A percentile compares a stretch with the other conserved stretches of the same genome.
phyloP scores from a whole-genome alignment of 371 early-diverging fungal species.

The Syncephalis fuscata region DNA sequence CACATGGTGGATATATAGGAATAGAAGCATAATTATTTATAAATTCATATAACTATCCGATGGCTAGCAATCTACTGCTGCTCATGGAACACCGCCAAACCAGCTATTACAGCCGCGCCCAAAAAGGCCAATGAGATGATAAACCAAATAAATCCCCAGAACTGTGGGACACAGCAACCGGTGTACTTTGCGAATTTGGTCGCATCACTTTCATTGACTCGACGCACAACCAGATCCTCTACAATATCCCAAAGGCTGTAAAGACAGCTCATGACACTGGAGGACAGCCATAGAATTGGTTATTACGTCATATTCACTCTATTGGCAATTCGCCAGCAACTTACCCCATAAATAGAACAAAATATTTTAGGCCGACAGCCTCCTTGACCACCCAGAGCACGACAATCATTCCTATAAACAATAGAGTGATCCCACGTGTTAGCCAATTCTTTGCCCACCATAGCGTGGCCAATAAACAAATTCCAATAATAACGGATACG shows the following conservation, averaged over 20 bases:
- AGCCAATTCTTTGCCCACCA: constrained; percentile 83
- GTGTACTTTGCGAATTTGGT: constrained; percentile 70
- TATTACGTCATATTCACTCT: not conserved
- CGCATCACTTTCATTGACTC: constrained; percentile 87
- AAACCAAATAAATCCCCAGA: constrained; percentile 86
- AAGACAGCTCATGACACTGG: constrained; percentile 72
- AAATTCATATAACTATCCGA: no score
- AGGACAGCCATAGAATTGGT: no score
- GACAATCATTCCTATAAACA: constrained; percentile 65
- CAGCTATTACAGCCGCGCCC: constrained; percentile 55
- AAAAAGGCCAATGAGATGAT: constrained; percentile 67
- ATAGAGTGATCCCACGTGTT: constrained; percentile 58
- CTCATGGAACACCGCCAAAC: constrained; percentile 59
- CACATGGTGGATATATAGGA: no score
- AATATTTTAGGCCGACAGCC: constrained; percentile 58
- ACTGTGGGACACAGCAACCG: constrained; percentile 58
- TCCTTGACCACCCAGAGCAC: constrained; percentile 72
- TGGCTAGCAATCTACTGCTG: no score
- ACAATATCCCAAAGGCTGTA: constrained; percentile 90
- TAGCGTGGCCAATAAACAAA: constrained; percentile 54
- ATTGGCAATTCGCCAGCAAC: constrained; percentile 1
- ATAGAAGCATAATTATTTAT: no score
- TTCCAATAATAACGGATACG: constrained; percentile 57
- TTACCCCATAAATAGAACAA: constrained; percentile 81
- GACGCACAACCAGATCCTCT: constrained; percentile 77